Conservation (phyloP, 139 green algal species). For the Microglena sp. region DNA sequence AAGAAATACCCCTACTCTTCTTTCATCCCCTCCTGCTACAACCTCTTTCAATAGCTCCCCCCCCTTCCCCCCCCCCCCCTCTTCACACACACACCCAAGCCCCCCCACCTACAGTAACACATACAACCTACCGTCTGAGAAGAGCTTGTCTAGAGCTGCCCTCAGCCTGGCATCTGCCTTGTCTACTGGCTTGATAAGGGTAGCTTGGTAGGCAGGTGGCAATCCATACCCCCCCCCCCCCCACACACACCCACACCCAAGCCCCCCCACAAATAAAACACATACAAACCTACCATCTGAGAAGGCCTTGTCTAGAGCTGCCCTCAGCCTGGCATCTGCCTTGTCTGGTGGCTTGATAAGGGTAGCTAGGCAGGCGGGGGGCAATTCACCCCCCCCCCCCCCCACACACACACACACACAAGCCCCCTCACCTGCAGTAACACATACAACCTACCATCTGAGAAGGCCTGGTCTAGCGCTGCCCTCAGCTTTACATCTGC, state of each 20-base stretch:
- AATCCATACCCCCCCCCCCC: not conserved
- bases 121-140: not conserved
- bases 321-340: not conserved
- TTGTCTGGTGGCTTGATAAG: too few species aligned
- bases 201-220: not conserved
- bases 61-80: too few species aligned
- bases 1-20: too few species aligned
- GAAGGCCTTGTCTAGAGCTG: slow-evolving; percentile 3
- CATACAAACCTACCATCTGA: slow-evolving; percentile 17
- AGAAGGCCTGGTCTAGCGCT: slow-evolving; percentile 46
- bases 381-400: too few species aligned
- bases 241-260: not conserved
- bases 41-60: slow-evolving; percentile 3
- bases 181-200: not conserved
- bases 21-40: not conserved
- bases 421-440: too few species aligned
- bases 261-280: not conserved
- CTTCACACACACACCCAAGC: slow-evolving; percentile 4
- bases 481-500: slow-evolving; percentile 47
- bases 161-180: not conserved
- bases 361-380: too few species aligned
- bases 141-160: too few species aligned
- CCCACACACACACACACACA: too few species aligned
- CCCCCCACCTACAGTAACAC: not conserved
- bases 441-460: too few species aligned